These are phyloP conservation scores for Priceomyces medius DNA, from an alignment of 805 yeast species.

Conservation along the genomic window DNA sequence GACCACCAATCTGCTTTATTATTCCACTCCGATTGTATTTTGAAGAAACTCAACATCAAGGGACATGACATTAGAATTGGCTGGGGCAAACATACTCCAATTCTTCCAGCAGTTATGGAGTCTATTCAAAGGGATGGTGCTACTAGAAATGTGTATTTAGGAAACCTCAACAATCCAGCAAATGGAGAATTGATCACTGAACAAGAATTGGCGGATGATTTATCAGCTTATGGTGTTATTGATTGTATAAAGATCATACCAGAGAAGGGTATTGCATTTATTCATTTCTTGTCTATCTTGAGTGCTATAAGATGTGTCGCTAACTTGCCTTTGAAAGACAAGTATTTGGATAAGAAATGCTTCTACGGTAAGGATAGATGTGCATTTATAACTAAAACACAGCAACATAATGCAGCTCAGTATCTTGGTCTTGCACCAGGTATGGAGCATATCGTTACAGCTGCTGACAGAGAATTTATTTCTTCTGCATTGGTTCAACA, in stretches of 20 bases:
- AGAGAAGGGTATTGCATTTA: conserved; percentile 84
- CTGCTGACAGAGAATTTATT: conserved; percentile 61
- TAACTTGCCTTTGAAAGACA: conserved; percentile 61
- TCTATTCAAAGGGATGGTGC: conserved; percentile 86
- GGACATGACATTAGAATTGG: conserved; percentile 85
- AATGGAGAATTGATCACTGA: conserved; percentile 51
- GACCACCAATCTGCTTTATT: conserved; percentile 86
- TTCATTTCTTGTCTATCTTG: conserved; percentile 82
- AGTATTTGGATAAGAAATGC: conserved; percentile 75
- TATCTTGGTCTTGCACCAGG: conserved; percentile 90
- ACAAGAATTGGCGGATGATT: conserved; percentile 63
- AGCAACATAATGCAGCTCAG: conserved; percentile 96
- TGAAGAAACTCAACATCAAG: conserved; percentile 76
- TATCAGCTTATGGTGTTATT: conserved; percentile 73
- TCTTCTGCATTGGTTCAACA: conserved; percentile 84
- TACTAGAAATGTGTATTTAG: conserved; percentile 89
- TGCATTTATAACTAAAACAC: conserved; percentile 91
- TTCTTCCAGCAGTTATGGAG: conserved; percentile 70
- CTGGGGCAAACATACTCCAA: conserved; percentile 84
- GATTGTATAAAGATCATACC: conserved; percentile 79
- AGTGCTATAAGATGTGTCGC: conserved; percentile 87
- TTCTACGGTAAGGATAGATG: conserved; percentile 93
- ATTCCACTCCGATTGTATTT: conserved; percentile 90
- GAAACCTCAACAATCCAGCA: conserved; percentile 65
- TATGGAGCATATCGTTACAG: conserved; percentile 74